Percentiles rank a stretch among this genome's conserved stretches.
These are phyloP conservation scores for Fusarium udum DNA, from an alignment of 2,329 filamentous ascomycete species.

Conservation along the genomic window DNA sequence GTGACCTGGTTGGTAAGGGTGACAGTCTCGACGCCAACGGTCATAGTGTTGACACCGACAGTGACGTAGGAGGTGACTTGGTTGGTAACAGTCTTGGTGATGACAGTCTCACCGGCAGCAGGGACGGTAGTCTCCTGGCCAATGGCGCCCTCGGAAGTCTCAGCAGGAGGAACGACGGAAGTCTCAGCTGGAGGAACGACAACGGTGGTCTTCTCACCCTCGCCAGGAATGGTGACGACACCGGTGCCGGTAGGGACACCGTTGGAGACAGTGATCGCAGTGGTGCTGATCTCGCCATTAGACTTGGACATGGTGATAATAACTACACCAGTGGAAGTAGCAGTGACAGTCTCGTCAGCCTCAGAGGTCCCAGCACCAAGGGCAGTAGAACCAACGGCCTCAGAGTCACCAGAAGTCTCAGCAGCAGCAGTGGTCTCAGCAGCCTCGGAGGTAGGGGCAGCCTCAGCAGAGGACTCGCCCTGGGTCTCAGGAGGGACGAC, in stretches of 20 bases:
- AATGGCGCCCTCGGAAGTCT: conserved; percentile 12
- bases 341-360: conserved; percentile 8
- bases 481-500: conserved; percentile 10
- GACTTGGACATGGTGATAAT: conserved; percentile 32
- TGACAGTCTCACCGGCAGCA: conserved; percentile 15
- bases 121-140: conserved; percentile 13
- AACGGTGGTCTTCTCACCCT: conserved; percentile 9
- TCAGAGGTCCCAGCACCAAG: conserved; percentile 13
- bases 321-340: conserved; percentile 9
- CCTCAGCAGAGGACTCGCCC: not conserved
- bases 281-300: conserved; percentile 26
- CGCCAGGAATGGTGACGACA: conserved; percentile 13
- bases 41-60: conserved; percentile 13
- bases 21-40: conserved; percentile 31
- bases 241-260: conserved; percentile 23
- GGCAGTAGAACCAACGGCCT: conserved; percentile 4
- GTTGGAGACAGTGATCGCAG: conserved; percentile 21
- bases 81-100: conserved; percentile 34
- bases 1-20: conserved; percentile 28
- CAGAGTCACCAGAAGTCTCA: conserved; percentile 3
- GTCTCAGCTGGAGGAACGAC: conserved; percentile 1
- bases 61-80: conserved; percentile 28
- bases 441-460: not conserved
- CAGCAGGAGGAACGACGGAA: not conserved
- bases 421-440: not conserved